Conservation (phyloP, 208 protist species). For the Leishmania guyanensis region DNA sequence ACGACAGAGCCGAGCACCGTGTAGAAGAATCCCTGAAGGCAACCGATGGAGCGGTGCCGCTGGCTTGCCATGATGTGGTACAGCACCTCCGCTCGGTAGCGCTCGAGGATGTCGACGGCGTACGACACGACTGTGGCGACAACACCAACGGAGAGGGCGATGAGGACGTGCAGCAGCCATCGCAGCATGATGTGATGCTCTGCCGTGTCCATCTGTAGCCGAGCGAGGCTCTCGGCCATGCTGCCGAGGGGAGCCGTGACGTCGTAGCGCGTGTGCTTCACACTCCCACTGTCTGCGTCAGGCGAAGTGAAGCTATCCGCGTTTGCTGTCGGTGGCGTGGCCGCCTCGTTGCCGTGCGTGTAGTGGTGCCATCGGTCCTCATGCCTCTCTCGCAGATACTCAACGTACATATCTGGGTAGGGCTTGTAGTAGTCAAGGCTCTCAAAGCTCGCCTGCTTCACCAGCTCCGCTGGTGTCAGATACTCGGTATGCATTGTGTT, state of each 20-base stretch:
- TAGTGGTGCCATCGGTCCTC: constrained; percentile 15
- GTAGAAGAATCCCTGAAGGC: constrained; percentile 47
- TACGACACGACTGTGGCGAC: constrained; percentile 76
- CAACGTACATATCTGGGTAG: constrained; percentile 84
- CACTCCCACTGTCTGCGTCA: background rate
- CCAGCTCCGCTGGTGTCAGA: constrained; percentile 45
- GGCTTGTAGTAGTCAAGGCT: constrained; percentile 86
- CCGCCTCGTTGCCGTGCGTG: background rate
- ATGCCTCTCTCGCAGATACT: constrained; percentile 57
- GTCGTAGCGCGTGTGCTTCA: background rate
- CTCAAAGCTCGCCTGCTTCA: constrained; percentile 77
- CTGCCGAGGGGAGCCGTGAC: constrained; percentile 9
- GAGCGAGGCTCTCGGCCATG: constrained; percentile 19
- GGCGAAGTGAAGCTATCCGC: constrained; percentile 1
- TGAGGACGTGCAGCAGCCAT: constrained; percentile 85
- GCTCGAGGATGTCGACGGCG: constrained; percentile 65
- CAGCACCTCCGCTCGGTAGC: constrained; percentile 49
- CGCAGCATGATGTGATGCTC: constrained; percentile 67
- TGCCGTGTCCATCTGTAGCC: constrained; percentile 45
- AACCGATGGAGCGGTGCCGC: constrained; percentile 30
- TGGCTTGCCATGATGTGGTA: constrained; percentile 37
- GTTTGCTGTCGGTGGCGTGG: constrained; percentile 13
- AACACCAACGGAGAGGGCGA: constrained; percentile 80
- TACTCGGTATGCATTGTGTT: constrained; percentile 48
- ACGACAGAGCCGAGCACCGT: constrained; percentile 48